These are phyloP conservation scores for Canariomyces notabilis DNA, from an alignment of 2,329 filamentous ascomycete genomes.

Conservation along the genomic window DNA sequence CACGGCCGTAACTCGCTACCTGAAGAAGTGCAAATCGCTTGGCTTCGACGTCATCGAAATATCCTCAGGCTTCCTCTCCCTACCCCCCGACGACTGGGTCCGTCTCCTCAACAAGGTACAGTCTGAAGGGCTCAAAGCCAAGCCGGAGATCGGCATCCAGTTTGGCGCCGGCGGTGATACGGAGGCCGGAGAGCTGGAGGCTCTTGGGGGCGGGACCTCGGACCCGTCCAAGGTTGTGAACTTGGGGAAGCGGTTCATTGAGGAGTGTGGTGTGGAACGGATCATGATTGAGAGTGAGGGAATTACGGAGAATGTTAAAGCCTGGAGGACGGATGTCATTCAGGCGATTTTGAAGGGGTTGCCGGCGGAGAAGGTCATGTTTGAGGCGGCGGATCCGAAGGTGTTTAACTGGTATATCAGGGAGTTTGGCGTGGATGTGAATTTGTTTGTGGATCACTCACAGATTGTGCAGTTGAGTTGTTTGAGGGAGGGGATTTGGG, in stretches of 20 bases:
- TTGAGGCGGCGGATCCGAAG: slow-evolving; percentile 51
- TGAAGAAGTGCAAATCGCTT: slow-evolving; percentile 46
- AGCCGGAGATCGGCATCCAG: slow-evolving; percentile 52
- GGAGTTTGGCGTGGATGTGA: slow-evolving; percentile 53
- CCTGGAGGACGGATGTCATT: slow-evolving; percentile 52
- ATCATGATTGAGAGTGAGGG: slow-evolving; percentile 58
- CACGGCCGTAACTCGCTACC: slow-evolving; percentile 45
- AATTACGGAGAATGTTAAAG: slow-evolving; percentile 51
- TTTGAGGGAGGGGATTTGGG: slow-evolving; percentile 49
- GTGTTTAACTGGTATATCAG: slow-evolving; percentile 54
- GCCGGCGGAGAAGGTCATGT: slow-evolving; percentile 50
- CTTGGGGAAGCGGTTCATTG: slow-evolving; percentile 45
- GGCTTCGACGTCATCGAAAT: slow-evolving; percentile 52
- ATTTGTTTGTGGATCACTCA: slow-evolving; percentile 53
- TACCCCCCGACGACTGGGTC: slow-evolving; percentile 50
- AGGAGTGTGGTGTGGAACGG: slow-evolving; percentile 47
- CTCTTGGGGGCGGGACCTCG: slow-evolving; percentile 38
- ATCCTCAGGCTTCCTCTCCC: slow-evolving; percentile 48
- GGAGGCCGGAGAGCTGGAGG: slow-evolving; percentile 39
- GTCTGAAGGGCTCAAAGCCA: slow-evolving; percentile 43
- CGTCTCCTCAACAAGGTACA: slow-evolving; percentile 44
- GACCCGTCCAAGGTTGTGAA: slow-evolving; percentile 46
- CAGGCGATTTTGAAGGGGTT: slow-evolving; percentile 47
- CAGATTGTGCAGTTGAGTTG: slow-evolving; percentile 53
- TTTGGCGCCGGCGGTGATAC: slow-evolving; percentile 54